Evolutionary conservation across 495 filamentous ascomycete species (phyloP).

Genomic region (Thermothielavioides terrestris): DNA sequence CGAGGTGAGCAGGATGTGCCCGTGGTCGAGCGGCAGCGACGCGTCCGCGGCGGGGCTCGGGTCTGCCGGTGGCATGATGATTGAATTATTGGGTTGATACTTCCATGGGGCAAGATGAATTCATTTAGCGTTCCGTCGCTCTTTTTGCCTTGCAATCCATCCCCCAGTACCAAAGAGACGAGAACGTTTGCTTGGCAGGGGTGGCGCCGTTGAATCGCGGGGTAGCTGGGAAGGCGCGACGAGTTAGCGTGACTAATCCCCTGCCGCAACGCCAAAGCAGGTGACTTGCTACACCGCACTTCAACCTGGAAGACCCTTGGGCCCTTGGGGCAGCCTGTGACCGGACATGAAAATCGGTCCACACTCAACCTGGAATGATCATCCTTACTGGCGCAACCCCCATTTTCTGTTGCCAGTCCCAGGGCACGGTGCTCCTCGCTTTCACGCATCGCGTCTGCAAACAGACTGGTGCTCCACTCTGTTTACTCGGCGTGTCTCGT

Average conservation of each 20-base stretch:
- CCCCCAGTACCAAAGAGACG: too few relatives aligned
- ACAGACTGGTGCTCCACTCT: not conserved
- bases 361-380: too few relatives aligned
- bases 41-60: not conserved
- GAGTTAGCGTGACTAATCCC: not conserved
- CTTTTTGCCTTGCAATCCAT: too few relatives aligned
- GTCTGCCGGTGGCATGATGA: not conserved
- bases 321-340: too few relatives aligned
- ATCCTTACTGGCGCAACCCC: too few relatives aligned
- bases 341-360: too few relatives aligned
- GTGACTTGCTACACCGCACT: constrained; percentile 9
- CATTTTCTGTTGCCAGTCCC: too few relatives aligned
- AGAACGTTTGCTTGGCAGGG: not conserved
- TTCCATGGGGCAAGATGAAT: not conserved
- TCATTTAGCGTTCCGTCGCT: not conserved
- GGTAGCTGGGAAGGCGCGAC: constrained; percentile 4
- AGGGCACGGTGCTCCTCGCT: too few relatives aligned
- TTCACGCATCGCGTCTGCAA: constrained; percentile 2
- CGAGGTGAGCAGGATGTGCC: constrained; percentile 43
- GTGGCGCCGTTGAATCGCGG: constrained; percentile 5
- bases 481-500: not conserved
- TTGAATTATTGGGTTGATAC: not conserved
- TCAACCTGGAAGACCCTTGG: too few relatives aligned
- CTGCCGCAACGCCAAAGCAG: constrained; percentile 19
- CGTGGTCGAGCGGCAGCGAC: constrained; percentile 18